Percentiles rank a stretch among this genome's conserved stretches.
Conservation (phyloP, 2,329 filamentous ascomycete genomes). For the Apiospora saccharicola region DNA sequence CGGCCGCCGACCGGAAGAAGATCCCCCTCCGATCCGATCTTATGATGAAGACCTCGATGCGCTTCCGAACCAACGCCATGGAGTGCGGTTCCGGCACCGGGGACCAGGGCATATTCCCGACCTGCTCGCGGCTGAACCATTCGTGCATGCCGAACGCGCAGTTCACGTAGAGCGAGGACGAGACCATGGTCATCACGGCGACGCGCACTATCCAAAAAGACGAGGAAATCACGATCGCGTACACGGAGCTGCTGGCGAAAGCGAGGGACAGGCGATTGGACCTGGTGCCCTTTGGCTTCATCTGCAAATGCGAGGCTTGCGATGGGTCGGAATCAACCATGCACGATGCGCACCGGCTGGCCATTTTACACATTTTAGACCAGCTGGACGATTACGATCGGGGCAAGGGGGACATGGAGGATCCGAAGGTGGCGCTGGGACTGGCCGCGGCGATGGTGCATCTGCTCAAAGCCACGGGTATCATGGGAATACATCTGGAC, state of each 20-base stretch:
- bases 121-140: not conserved
- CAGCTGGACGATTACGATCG: not conserved
- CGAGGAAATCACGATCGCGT: conserved; percentile 22
- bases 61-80: not conserved
- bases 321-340: not conserved
- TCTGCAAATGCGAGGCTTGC: conserved; percentile 21
- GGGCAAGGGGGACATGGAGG: not conserved
- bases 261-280: not conserved
- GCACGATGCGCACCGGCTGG: conserved; percentile 16
- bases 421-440: not conserved
- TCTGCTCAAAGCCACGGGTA: not conserved
- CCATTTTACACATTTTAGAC: not conserved
- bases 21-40: not conserved
- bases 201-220: conserved; percentile 6
- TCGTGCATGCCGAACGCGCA: not conserved
- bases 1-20: not conserved
- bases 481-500: not conserved
- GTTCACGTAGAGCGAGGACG: not conserved
- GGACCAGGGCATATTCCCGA: not conserved
- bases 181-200: not conserved
- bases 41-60: not conserved
- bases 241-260: conserved; percentile 18
- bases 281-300: conserved; percentile 22
- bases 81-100: not conserved
- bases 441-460: not conserved